Evolutionary conservation across 78 protist genomes (phyloP).

Genomic region (Dictyostelium firmibasis): DNA sequence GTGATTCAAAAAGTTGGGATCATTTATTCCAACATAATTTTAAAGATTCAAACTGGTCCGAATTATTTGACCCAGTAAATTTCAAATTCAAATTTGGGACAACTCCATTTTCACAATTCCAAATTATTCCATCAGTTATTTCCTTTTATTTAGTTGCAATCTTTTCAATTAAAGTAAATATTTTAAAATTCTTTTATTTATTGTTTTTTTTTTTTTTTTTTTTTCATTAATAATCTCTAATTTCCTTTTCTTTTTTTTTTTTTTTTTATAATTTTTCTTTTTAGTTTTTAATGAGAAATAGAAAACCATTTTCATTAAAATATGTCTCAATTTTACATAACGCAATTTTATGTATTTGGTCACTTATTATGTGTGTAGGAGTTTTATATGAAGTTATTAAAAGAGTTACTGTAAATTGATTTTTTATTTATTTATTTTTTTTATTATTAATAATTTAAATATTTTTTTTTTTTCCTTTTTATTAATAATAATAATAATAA

Average conservation of each 20-base stretch:
- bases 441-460: neutral
- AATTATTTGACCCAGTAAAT: neutral
- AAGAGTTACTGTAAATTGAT: conserved; percentile 22
- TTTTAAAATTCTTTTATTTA: neutral
- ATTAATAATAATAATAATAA: neutral
- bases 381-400: conserved; percentile 52
- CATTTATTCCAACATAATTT: conserved; percentile 23
- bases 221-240: neutral
- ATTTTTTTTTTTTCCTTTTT: neutral
- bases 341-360: conserved; percentile 69
- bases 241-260: neutral
- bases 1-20: conserved; percentile 2
- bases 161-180: conserved; percentile 49
- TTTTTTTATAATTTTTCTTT: neutral
- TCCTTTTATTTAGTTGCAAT: conserved; percentile 30
- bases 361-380: conserved; percentile 75
- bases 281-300: conserved; percentile 61
- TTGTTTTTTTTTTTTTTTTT: neutral
- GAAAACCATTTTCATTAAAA: conserved; percentile 52
- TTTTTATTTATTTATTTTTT: too few species aligned
- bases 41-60: conserved; percentile 24
- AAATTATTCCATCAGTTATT: conserved; percentile 28
- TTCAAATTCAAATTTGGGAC: conserved; percentile 18
- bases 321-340: conserved; percentile 52
- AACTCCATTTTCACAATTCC: conserved; percentile 65